Evolutionary conservation across 768 basidiomycete genomes (phyloP), one percentile per base, ranked within the genome.

Genomic region (Tylopilus rubrobrunneus): DNA sequence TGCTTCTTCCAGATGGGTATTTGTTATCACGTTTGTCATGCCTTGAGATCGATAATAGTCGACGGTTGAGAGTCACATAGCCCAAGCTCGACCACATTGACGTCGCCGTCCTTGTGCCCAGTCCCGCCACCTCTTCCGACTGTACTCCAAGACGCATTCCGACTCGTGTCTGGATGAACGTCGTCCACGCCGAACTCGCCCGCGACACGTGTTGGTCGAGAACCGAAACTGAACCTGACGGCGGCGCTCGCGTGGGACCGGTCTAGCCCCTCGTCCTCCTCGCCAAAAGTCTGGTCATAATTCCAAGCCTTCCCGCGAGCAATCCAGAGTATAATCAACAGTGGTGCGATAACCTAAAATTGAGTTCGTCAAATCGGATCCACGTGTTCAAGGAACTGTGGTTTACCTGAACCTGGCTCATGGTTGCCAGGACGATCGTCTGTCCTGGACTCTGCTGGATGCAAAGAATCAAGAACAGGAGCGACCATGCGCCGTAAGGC

Each of bases 261-360:
- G 7, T 44, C 33, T 21, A 34, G 29, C 5, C 33, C 41, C 12
- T 46, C 54, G 6, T 33, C 48, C 15, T 25, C 41, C 0, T 49
- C 47, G 43, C 7, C 45, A 4, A 15, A 25, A 25, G 9, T 51
- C 39, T 48, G 48, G 49, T 6, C 3, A 7, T 15, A 5, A 4
- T 44, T 33, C 66, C 66, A 67, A 1, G 63, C 55, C 33, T 55
- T 55, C 5, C 63, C 65, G 19, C 65, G 60, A 19, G 56, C 55
- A 23, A 56, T 53, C 60, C 65, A 56, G 40, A 67, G 58, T 6
- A 67, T 62, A 33, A 67, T 66, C 56, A 67, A 36, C 28, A 67
- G 45, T 2, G 65, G 60, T 5, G 65, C 60, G 8, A 66, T 67
- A 11, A 62, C 66, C 65, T 66, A 14, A 21, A 14, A 1, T 3